Percentiles rank a stretch among this genome's conserved stretches.
phyloP scores from a whole-genome alignment of 2,329 filamentous ascomycete species.

The Penicillium sp. region DNA sequence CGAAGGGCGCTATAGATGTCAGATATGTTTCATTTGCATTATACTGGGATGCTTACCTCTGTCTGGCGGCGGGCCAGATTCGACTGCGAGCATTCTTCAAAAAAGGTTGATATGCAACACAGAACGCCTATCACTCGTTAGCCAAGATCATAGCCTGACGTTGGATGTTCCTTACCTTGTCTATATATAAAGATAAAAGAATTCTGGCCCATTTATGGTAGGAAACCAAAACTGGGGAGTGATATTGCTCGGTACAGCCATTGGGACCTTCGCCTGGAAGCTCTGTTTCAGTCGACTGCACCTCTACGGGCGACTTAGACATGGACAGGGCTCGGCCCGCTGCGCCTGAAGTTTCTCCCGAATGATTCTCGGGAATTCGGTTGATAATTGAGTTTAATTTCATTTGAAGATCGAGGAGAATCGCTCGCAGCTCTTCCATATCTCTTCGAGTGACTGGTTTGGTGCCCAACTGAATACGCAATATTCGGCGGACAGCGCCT shows the following conservation, averaged over 20 bases:
- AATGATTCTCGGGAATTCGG: constrained; percentile 40
- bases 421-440: constrained; percentile 45
- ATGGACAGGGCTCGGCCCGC: constrained; percentile 26
- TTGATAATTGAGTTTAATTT: constrained; percentile 45
- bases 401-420: constrained; percentile 42
- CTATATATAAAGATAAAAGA: constrained; percentile 44
- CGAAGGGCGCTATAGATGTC: constrained; percentile 41
- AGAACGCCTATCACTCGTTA: constrained; percentile 39
- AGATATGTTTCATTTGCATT: not conserved
- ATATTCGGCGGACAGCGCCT: constrained; percentile 45
- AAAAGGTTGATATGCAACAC: constrained; percentile 50
- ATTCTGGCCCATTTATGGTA: constrained; percentile 51
- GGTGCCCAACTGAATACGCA: constrained; percentile 48
- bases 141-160: not conserved
- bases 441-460: constrained; percentile 44
- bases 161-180: constrained; percentile 36
- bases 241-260: constrained; percentile 44
- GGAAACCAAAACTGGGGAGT: constrained; percentile 42
- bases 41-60: constrained; percentile 34
- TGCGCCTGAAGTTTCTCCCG: constrained; percentile 21
- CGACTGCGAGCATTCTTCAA: constrained; percentile 50
- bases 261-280: constrained; percentile 38
- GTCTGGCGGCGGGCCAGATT: constrained; percentile 48
- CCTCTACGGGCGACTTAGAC: constrained; percentile 29
- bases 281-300: constrained; percentile 26